These are phyloP conservation scores for Aurifilum marmelostoma DNA, from an alignment of 2,329 filamentous ascomycete genomes.

Conservation along the genomic window DNA sequence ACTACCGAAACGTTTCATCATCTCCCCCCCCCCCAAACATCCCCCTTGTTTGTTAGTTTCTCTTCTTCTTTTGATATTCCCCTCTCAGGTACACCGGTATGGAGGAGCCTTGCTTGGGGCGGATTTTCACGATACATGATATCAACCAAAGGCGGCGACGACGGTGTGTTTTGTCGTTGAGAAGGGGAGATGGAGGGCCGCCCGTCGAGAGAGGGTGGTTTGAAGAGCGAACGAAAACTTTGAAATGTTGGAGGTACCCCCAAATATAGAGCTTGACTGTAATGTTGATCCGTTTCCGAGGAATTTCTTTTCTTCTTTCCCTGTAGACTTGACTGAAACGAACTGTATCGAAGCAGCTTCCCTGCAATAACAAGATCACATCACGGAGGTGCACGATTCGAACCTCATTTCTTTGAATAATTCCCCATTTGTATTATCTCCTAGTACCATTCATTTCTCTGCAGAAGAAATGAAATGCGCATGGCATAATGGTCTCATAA, in stretches of 20 bases:
- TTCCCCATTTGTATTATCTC: slow-evolving; percentile 4
- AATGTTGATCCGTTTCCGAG: slow-evolving; percentile 21
- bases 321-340: background rate
- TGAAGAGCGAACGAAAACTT: slow-evolving; percentile 20
- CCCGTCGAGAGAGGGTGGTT: background rate
- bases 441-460: too few species aligned
- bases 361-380: background rate
- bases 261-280: slow-evolving; percentile 27
- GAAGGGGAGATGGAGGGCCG: background rate
- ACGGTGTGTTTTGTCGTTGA: slow-evolving; percentile 3
- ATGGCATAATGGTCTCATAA: slow-evolving; percentile 26
- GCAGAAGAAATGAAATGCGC: slow-evolving; percentile 24
- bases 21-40: too few species aligned
- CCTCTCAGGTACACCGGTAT: slow-evolving; percentile 29
- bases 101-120: slow-evolving; percentile 3
- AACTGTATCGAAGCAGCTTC: background rate
- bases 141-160: slow-evolving; percentile 17
- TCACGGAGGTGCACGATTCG: background rate
- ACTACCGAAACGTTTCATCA: background rate
- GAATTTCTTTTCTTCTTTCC: background rate
- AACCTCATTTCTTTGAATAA: too few species aligned
- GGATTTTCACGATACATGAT: slow-evolving; percentile 15
- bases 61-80: slow-evolving; percentile 23
- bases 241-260: slow-evolving; percentile 21
- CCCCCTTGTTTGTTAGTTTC: background rate